Conservation (phyloP, 805 yeast genomes). For the Saccharomycopsis vini region DNA sequence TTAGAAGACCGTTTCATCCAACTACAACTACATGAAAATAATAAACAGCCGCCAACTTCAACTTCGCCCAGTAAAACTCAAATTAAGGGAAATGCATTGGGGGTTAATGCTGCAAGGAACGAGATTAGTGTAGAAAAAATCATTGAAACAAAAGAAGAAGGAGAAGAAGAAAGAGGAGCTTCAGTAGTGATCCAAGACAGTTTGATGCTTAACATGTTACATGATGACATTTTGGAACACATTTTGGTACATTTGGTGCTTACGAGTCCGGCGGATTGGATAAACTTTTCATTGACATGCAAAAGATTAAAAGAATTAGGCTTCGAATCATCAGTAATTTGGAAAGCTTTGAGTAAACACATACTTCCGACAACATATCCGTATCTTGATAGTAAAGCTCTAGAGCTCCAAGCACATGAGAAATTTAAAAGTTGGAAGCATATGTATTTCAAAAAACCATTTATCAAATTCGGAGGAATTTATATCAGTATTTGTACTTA, state of each 20-base stretch:
- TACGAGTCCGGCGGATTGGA: conserved; percentile 55
- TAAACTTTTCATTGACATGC: conserved; percentile 51
- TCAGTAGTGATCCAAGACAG: conserved; percentile 21
- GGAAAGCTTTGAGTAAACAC: conserved; percentile 8
- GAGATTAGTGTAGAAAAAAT: not conserved
- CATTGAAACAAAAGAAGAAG: not conserved
- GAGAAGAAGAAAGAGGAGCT: conserved; percentile 21
- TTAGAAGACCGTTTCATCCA: no score
- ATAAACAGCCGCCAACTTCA: no score
- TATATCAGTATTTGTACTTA: conserved; percentile 82
- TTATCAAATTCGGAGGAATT: conserved; percentile 70
- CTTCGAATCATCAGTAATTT: conserved; percentile 10
- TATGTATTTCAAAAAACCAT: conserved; percentile 62
- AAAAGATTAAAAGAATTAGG: conserved; percentile 29
- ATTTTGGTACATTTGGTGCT: conserved; percentile 41
- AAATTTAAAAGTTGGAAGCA: conserved; percentile 28
- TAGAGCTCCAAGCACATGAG: conserved; percentile 1
- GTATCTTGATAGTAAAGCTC: not conserved
- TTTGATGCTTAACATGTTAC: conserved; percentile 35
- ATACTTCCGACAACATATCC: conserved; percentile 6
- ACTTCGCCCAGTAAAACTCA: no score
- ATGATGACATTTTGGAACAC: conserved; percentile 49
- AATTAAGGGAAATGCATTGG: no score
- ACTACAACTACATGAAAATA: no score
- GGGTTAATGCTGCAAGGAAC: no score